A percentile compares a stretch with the other conserved stretches of the same genome.
Conservation (phyloP, 73 alveolate species). For the Paramecium sonneborni region DNA sequence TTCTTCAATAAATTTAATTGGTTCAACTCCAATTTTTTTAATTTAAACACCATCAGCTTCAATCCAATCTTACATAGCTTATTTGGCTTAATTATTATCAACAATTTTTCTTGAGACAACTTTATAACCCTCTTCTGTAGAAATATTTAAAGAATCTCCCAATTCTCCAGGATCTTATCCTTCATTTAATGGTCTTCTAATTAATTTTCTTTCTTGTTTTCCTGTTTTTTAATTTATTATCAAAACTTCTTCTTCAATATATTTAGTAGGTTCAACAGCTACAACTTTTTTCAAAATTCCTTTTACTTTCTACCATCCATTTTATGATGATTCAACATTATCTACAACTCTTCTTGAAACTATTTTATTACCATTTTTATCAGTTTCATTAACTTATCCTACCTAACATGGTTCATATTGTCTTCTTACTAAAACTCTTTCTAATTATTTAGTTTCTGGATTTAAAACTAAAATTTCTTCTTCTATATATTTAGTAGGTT, state of each 20-base stretch:
- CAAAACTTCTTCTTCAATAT: background rate
- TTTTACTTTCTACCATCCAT: background rate
- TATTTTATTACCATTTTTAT: background rate
- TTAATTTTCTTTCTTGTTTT: background rate
- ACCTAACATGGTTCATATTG: background rate
- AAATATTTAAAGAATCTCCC: background rate
- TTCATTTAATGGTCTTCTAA: background rate
- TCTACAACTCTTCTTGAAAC: background rate
- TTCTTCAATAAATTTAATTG: background rate
- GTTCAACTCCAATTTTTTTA: background rate
- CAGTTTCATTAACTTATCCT: background rate
- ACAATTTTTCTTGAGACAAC: background rate
- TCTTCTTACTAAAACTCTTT: background rate
- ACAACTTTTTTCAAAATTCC: background rate
- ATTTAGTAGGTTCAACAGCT: background rate
- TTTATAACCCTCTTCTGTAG: conserved; percentile 9
- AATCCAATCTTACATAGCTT: background rate
- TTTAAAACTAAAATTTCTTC: background rate
- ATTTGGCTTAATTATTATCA: background rate
- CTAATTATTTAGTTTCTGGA: background rate
- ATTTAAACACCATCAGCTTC: background rate
- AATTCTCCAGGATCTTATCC: conserved; percentile 1
- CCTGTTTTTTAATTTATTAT: background rate
- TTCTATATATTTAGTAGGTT: background rate
- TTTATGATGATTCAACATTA: background rate